Percentiles rank a stretch among this genome's conserved stretches.
Evolutionary conservation across 2,329 filamentous ascomycete species (phyloP).

Genomic region (Alternaria solani): DNA sequence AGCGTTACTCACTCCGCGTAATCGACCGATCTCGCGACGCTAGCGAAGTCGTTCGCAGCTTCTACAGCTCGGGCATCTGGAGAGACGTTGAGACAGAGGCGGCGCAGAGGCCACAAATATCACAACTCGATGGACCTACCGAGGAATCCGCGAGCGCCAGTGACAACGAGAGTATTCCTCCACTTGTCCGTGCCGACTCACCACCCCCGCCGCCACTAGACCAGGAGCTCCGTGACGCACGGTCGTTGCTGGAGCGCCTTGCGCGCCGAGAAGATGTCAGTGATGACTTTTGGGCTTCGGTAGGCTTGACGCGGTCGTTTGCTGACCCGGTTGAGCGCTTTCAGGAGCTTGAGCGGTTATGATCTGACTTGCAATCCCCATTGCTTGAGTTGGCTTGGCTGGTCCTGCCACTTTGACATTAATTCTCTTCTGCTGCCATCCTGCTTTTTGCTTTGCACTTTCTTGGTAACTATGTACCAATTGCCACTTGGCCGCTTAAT

Average conservation of each 20-base stretch:
- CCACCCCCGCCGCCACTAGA: constrained; percentile 34
- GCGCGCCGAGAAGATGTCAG: constrained; percentile 77
- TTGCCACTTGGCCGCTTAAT: constrained; percentile 5
- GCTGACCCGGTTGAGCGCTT: constrained; percentile 47
- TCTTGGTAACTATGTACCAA: neutral
- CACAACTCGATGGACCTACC: constrained; percentile 27
- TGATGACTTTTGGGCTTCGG: constrained; percentile 77
- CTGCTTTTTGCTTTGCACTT: neutral
- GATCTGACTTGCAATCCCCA: constrained; percentile 4
- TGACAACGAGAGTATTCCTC: constrained; percentile 28
- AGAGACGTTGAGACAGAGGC: constrained; percentile 11
- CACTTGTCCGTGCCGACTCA: constrained; percentile 15
- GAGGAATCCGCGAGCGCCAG: constrained; percentile 29
- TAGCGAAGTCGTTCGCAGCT: constrained; percentile 39
- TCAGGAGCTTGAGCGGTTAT: constrained; percentile 43
- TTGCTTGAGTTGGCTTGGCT: constrained; percentile 1
- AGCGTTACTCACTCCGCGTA: constrained; percentile 40
- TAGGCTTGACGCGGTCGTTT: constrained; percentile 51
- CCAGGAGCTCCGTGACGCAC: constrained; percentile 68
- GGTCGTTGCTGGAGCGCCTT: constrained; percentile 74
- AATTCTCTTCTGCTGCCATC: neutral
- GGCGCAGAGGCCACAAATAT: constrained; percentile 14
- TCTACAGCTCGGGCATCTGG: constrained; percentile 27
- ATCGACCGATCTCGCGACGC: constrained; percentile 39
- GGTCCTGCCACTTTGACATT: constrained; percentile 9